phyloP scores from a whole-genome alignment of 2,329 filamentous ascomycete species.

The Cytospora schulzeri region DNA sequence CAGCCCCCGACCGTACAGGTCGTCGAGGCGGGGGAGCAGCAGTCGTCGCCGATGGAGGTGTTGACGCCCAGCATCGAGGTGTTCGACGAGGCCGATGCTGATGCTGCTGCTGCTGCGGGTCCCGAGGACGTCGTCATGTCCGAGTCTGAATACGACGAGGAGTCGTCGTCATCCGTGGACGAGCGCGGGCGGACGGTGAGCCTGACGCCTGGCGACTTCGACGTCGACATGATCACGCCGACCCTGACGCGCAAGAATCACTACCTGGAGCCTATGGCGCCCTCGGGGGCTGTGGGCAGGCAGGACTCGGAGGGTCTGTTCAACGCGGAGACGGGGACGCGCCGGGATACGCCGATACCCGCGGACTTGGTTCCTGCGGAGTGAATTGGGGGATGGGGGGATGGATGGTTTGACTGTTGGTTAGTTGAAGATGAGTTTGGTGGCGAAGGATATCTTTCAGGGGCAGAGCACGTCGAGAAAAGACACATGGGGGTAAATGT shows the following conservation, averaged over 20 bases:
- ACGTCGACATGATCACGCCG: conserved; percentile 45
- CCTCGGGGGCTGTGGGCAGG: conserved; percentile 23
- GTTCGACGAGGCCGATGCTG: conserved; percentile 34
- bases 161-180: conserved; percentile 35
- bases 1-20: conserved; percentile 8
- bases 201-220: conserved; percentile 36
- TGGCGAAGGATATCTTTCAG: neutral
- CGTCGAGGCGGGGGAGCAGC: conserved; percentile 24
- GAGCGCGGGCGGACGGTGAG: conserved; percentile 14
- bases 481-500: no score
- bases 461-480: neutral
- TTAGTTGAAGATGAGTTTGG: neutral
- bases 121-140: conserved; percentile 52
- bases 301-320: conserved; percentile 36
- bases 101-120: conserved; percentile 19
- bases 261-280: conserved; percentile 1
- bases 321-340: conserved; percentile 34
- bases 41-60: conserved; percentile 35
- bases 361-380: conserved; percentile 33
- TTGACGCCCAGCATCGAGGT: conserved; percentile 47
- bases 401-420: neutral
- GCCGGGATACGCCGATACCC: conserved; percentile 41
- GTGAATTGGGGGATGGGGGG: neutral
- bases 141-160: conserved; percentile 41
- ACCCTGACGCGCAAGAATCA: conserved; percentile 33